phyloP scores from a whole-genome alignment of 2,329 filamentous ascomycete species.

The Neoarthrinium moseri region DNA sequence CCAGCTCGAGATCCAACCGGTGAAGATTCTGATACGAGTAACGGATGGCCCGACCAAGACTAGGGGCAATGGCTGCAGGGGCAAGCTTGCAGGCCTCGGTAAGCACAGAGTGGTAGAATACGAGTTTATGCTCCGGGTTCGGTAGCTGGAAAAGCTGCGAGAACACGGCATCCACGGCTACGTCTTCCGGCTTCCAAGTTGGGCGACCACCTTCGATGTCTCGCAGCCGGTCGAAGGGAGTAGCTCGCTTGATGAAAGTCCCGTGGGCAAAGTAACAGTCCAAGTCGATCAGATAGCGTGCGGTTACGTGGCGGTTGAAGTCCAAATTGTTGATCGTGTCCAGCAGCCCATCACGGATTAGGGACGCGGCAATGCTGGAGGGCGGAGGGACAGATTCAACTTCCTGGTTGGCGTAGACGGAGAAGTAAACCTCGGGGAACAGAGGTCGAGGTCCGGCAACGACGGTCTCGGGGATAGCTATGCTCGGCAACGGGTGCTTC shows the following conservation, averaged over 20 bases:
- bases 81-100: conserved; percentile 96
- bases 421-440: conserved; percentile 92
- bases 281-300: conserved; percentile 87
- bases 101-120: conserved; percentile 94
- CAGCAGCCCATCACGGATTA: conserved; percentile 81
- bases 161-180: conserved; percentile 96
- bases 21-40: conserved; percentile 83
- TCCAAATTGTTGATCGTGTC: conserved; percentile 94
- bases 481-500: conserved; percentile 76
- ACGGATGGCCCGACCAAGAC: conserved; percentile 87
- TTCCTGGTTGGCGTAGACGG: conserved; percentile 85
- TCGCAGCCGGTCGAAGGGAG: conserved; percentile 84
- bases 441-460: conserved; percentile 71
- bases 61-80: conserved; percentile 93
- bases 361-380: conserved; percentile 72
- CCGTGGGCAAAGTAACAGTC: conserved; percentile 90
- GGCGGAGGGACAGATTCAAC: conserved; percentile 83
- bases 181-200: conserved; percentile 97
- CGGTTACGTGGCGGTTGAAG: conserved; percentile 85
- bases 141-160: conserved; percentile 91
- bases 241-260: conserved; percentile 92
- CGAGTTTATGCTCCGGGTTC: conserved; percentile 83
- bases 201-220: conserved; percentile 63
- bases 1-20: conserved; percentile 82
- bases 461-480: conserved; percentile 74